These are phyloP conservation scores for Stagonosporopsis vannaccii DNA, from an alignment of 2,329 filamentous ascomycete species.

Conservation along the genomic window DNA sequence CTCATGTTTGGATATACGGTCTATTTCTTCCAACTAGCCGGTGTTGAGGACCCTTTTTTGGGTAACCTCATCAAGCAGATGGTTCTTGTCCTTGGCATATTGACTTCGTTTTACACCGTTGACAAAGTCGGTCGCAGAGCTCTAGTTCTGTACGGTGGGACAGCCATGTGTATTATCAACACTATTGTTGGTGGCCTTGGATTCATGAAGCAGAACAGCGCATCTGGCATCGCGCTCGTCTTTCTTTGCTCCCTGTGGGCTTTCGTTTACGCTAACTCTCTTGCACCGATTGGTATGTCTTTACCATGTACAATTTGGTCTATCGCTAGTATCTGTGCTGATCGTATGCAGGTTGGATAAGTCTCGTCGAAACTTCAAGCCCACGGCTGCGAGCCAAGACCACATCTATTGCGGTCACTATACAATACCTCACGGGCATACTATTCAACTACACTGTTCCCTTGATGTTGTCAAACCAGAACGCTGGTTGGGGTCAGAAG, in stretches of 20 bases:
- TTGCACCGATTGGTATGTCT: not conserved
- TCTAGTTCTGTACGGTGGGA: not conserved
- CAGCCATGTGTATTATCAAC: not conserved
- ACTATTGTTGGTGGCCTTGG: not conserved
- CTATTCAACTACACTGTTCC: slow-evolving; percentile 83
- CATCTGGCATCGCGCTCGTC: slow-evolving; percentile 1
- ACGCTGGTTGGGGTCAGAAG: slow-evolving; percentile 85
- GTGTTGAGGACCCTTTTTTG: not conserved
- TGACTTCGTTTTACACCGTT: not conserved
- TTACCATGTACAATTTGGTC: no score
- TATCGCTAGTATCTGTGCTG: not conserved
- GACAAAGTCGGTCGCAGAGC: slow-evolving; percentile 1
- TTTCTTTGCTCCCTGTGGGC: slow-evolving; percentile 1
- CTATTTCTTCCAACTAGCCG: not conserved
- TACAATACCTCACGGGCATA: slow-evolving; percentile 77
- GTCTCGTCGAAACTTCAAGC: slow-evolving; percentile 1
- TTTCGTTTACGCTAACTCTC: not conserved
- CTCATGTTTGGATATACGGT: slow-evolving; percentile 3
- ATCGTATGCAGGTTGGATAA: not conserved
- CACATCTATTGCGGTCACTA: slow-evolving; percentile 78
- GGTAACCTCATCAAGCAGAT: not conserved
- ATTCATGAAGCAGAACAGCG: slow-evolving; percentile 3
- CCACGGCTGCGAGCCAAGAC: slow-evolving; percentile 84
- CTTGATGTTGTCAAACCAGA: slow-evolving; percentile 44
- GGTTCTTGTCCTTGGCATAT: not conserved